Base-by-base conservation (phyloP, 805 yeast species). In the Dipodascus geniculatus region DNA sequence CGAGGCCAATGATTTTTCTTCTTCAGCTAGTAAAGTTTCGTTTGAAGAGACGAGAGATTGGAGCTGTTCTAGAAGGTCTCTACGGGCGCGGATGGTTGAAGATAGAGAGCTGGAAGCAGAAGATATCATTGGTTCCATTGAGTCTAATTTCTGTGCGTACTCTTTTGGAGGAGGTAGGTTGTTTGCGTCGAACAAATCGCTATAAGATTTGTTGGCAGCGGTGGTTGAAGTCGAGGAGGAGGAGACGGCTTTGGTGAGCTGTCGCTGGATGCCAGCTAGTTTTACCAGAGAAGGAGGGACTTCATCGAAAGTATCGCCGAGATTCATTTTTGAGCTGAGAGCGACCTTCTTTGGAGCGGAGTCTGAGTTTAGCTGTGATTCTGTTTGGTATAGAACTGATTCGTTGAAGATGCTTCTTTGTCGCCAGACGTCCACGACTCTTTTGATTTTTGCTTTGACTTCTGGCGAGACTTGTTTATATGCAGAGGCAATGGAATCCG, bases 391-490 rank as follows among this genome's bases (percentile, higher is more conserved):
- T 51, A 73, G 59, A 3, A 66, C 70, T 1, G 60, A 61, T 2
- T 64, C 59, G 3, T 66, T 51, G 56, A 83, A 82, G 0, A 83
- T 76, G n/a, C 64, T 65, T 51, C 90, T 69, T 60, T 80, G 80
- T 42, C 73, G 72, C 88, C 88, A 83, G n/a, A 83, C 85, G 42
- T 70, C 74, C 17, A 80, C 71, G 17, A 83, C 80, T 38, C 89
- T 71, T 48, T 71, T 75, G 9, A 82, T 74, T 53, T 80, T 79
- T 49, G 74, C 75, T 55, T 74, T 73, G 9, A 76, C 66, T n/a
- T 74, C 78, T 38, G 62, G 53, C 14, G 73, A 69, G n/a, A 68
- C 65, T 22, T 60, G 65, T 2, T 65, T 60, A 57, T 70, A 73
- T 9, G 73, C 72, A 2, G 55, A 56, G 2, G 60, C 65, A 11